Evolutionary conservation across 257 asterid species (phyloP).

Genomic region (Solanum rostratum): DNA sequence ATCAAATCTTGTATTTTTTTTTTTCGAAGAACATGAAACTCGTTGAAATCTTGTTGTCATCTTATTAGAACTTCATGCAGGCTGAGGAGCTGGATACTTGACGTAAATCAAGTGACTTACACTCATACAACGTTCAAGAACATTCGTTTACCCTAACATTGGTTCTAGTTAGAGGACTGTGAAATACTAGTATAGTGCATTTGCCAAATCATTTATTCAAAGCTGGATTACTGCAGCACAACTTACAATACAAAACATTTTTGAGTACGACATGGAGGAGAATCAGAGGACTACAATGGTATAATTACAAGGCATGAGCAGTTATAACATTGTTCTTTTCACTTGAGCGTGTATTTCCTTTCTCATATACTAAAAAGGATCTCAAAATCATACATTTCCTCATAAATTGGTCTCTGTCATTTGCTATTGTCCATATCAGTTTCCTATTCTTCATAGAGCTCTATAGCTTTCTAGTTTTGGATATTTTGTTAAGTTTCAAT

Average conservation of each 20-base stretch:
- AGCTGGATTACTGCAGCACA: background rate
- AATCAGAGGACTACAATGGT: background rate
- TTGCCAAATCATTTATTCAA: background rate
- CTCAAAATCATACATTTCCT: background rate
- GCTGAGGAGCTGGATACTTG: background rate
- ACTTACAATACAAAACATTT: background rate
- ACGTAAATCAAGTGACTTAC: background rate
- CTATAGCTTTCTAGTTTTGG: background rate
- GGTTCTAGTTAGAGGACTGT: background rate
- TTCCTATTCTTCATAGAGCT: background rate
- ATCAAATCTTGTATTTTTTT: no score
- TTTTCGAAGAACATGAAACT: background rate
- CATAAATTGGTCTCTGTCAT: background rate
- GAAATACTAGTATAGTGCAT: background rate
- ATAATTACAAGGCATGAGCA: background rate
- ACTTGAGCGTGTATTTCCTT: background rate
- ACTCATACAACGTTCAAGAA: background rate
- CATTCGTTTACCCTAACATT: background rate
- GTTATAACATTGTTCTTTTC: background rate
- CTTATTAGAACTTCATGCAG: background rate
- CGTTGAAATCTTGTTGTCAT: background rate
- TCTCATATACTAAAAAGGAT: background rate
- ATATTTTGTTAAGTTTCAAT: background rate
- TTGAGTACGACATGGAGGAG: background rate
- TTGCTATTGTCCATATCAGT: background rate